Evolutionary conservation across 306 rosid species (phyloP).

Genomic region (Comarum palustre): DNA sequence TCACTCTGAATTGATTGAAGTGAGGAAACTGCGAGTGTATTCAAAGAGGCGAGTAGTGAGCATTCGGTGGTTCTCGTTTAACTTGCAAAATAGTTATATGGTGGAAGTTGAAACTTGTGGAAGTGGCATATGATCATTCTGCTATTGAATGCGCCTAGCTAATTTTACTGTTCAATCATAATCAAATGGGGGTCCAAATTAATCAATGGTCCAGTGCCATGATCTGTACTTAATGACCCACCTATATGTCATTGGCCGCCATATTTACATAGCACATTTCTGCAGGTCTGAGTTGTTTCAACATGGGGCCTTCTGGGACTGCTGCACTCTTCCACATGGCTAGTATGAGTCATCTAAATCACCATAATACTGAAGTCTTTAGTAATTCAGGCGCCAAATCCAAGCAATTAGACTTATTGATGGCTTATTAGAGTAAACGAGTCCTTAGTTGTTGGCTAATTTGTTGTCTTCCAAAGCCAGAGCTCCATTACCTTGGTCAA

Average conservation of each 20-base stretch:
- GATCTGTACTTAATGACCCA: background rate
- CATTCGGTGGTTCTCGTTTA: too few relatives aligned
- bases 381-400: background rate
- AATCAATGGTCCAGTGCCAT: background rate
- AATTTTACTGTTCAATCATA: conserved; percentile 2
- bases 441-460: background rate
- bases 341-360: background rate
- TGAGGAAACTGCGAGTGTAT: background rate
- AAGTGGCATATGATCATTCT: background rate
- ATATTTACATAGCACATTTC: background rate
- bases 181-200: conserved; percentile 17
- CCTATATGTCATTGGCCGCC: background rate
- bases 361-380: background rate
- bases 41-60: background rate
- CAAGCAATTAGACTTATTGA: background rate
- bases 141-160: background rate
- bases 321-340: conserved; percentile 1
- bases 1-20: conserved; percentile 5
- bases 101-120: background rate
- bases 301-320: background rate
- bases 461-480: background rate
- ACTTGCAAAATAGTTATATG: background rate
- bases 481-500: conserved; percentile 7
- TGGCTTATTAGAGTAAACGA: background rate
- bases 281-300: background rate